Conservation (phyloP, 2,329 filamentous ascomycete genomes). For the Penicillium sp. region DNA sequence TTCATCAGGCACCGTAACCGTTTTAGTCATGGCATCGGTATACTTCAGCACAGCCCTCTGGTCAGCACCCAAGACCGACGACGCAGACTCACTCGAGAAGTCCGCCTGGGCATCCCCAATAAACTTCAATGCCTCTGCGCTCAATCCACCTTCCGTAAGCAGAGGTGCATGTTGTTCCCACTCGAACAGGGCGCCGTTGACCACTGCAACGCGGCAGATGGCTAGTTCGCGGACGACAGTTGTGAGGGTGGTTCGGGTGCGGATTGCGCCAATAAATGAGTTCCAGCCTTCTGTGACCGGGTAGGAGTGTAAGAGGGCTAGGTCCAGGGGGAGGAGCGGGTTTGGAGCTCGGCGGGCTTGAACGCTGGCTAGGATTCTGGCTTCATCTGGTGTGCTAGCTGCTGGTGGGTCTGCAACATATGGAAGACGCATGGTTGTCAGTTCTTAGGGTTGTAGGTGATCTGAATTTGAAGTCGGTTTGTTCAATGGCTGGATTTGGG, state of each 20-base stretch:
- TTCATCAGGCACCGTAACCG: conserved; percentile 59
- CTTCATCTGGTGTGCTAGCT: conserved; percentile 41
- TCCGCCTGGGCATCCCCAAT: conserved; percentile 28
- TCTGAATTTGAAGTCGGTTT: background rate
- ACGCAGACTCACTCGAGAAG: conserved; percentile 20
- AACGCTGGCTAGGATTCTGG: conserved; percentile 44
- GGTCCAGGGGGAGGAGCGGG: conserved; percentile 46
- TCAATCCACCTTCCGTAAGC: conserved; percentile 53
- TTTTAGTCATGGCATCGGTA: conserved; percentile 74
- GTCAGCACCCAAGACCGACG: conserved; percentile 43
- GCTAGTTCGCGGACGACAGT: conserved; percentile 60
- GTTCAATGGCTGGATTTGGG: background rate
- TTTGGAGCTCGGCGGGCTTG: conserved; percentile 44
- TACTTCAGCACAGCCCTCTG: conserved; percentile 64
- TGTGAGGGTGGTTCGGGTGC: conserved; percentile 45
- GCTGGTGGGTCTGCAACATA: conserved; percentile 47
- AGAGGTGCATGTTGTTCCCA: conserved; percentile 72
- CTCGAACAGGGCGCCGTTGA: conserved; percentile 77
- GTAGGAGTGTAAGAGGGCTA: conserved; percentile 47
- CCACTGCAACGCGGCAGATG: conserved; percentile 69
- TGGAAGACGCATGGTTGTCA: conserved; percentile 44
- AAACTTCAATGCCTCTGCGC: conserved; percentile 36
- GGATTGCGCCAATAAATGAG: conserved; percentile 49
- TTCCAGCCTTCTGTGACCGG: conserved; percentile 53
- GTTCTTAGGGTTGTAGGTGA: background rate